phyloP scores from a whole-genome alignment of 768 basidiomycete genomes.

The Jaapia argillacea region DNA sequence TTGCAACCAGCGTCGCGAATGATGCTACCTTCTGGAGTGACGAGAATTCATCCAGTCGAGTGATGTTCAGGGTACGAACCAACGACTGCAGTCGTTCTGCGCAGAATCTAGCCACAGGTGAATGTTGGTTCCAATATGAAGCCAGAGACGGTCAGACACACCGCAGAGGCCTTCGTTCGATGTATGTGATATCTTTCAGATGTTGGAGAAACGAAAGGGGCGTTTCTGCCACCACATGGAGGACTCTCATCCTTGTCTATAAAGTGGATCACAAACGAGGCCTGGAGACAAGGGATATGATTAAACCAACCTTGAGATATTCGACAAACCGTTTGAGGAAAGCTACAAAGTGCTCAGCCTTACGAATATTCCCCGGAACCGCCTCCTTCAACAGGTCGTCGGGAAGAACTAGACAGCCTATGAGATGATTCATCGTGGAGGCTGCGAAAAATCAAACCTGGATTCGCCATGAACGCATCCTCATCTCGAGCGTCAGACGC shows the following conservation, averaged over 20 bases:
- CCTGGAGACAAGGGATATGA: no score
- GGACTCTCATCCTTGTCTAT: conserved; percentile 97
- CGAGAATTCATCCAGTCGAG: conserved; percentile 82
- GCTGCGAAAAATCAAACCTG: conserved; percentile 43
- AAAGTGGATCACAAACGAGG: neutral
- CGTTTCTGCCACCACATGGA: conserved; percentile 98
- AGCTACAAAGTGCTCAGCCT: conserved; percentile 98
- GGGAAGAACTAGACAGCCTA: conserved; percentile 55
- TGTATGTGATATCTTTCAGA: conserved; percentile 97
- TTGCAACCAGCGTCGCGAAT: conserved; percentile 94
- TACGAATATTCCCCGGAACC: conserved; percentile 94
- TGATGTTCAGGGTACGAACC: conserved; percentile 85
- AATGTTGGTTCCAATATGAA: neutral
- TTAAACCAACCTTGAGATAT: conserved; percentile 74
- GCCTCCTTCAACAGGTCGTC: conserved; percentile 94
- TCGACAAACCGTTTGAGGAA: conserved; percentile 98
- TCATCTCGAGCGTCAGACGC: conserved; percentile 49
- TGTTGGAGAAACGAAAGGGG: conserved; percentile 95
- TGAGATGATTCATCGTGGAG: neutral
- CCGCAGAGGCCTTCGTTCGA: conserved; percentile 89
- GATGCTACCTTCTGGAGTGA: conserved; percentile 91
- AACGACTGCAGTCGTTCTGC: conserved; percentile 92
- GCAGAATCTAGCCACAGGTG: conserved; percentile 63
- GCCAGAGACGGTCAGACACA: conserved; percentile 19
- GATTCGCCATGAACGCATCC: conserved; percentile 84